Evolutionary conservation across 2,329 filamentous ascomycete genomes (phyloP).

Genomic region (Sarocladium oryzae): DNA sequence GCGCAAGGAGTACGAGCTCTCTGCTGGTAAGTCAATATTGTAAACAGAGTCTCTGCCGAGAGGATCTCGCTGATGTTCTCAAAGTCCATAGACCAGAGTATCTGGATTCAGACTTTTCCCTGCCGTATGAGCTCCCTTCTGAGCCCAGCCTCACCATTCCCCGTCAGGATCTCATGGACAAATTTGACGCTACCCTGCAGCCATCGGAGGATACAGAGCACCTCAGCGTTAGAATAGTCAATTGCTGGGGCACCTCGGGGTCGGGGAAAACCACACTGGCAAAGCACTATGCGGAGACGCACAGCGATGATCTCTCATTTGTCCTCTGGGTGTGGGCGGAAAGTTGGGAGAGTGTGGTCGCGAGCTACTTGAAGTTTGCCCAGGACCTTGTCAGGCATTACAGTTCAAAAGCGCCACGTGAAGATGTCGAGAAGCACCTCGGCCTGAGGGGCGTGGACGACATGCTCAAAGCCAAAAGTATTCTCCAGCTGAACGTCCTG

Average conservation of each 20-base stretch:
- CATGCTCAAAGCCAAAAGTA: slow-evolving; percentile 19
- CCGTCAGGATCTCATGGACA: slow-evolving; percentile 15
- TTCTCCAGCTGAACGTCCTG: slow-evolving; percentile 17
- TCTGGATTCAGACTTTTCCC: slow-evolving; percentile 14
- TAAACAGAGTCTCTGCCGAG: too few relatives aligned
- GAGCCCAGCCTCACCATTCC: slow-evolving; percentile 12
- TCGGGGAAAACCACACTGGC: slow-evolving; percentile 20
- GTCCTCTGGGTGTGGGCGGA: slow-evolving; percentile 21
- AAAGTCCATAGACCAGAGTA: slow-evolving; percentile 16
- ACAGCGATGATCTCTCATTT: slow-evolving; percentile 16
- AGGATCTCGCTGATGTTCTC: neutral
- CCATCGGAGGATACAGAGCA: slow-evolving; percentile 9
- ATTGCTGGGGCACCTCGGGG: slow-evolving; percentile 17
- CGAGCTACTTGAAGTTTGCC: slow-evolving; percentile 21
- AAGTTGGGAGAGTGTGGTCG: slow-evolving; percentile 20
- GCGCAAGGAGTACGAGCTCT: slow-evolving; percentile 14
- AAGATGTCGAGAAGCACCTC: slow-evolving; percentile 17
- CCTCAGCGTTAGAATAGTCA: slow-evolving; percentile 16
- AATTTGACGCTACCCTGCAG: slow-evolving; percentile 14
- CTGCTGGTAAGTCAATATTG: slow-evolving; percentile 12
- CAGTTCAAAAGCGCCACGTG: slow-evolving; percentile 13
- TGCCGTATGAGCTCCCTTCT: slow-evolving; percentile 15
- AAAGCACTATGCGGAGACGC: slow-evolving; percentile 17
- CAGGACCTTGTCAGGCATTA: slow-evolving; percentile 17
- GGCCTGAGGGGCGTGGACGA: slow-evolving; percentile 18